These are phyloP conservation scores for Pichia exigua DNA, from an alignment of 805 yeast species.

Conservation along the genomic window DNA sequence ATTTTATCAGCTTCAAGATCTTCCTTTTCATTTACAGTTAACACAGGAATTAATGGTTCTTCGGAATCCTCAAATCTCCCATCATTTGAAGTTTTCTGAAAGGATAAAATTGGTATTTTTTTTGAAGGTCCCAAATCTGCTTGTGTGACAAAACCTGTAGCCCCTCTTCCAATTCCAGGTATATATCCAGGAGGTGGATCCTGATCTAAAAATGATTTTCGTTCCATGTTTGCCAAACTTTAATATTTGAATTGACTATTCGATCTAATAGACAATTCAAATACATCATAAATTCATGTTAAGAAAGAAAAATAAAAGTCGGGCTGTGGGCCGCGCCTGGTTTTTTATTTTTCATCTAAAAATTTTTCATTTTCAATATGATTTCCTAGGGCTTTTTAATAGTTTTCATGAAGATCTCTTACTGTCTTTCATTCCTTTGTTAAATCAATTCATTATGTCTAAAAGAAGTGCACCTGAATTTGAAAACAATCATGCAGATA, in stretches of 20 bases:
- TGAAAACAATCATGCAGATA: conserved; percentile 11
- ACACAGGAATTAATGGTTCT: neutral
- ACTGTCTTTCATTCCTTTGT: neutral
- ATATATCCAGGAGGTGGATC: conserved; percentile 85
- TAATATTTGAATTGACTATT: too few species aligned
- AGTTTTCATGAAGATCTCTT: neutral
- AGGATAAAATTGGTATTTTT: conserved; percentile 25
- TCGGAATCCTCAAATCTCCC: conserved; percentile 25
- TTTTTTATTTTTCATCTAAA: neutral
- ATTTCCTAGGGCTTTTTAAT: neutral
- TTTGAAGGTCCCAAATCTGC: conserved; percentile 59
- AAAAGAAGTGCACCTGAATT: conserved; percentile 28
- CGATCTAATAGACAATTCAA: too few species aligned
- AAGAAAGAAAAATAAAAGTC: neutral
- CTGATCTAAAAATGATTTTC: conserved; percentile 66
- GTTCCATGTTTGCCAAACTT: neutral
- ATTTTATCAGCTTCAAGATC: conserved; percentile 78
- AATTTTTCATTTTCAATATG: neutral
- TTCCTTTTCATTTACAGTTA: conserved; percentile 24
- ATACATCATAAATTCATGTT: neutral
- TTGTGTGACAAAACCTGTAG: conserved; percentile 83
- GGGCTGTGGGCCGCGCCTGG: neutral
- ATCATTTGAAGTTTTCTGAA: conserved; percentile 9
- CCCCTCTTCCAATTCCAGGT: conserved; percentile 93
- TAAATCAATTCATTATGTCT: conserved; percentile 19